Base-by-base conservation (phyloP, 495 filamentous ascomycete genomes). In the Parathielavia appendiculata region DNA sequence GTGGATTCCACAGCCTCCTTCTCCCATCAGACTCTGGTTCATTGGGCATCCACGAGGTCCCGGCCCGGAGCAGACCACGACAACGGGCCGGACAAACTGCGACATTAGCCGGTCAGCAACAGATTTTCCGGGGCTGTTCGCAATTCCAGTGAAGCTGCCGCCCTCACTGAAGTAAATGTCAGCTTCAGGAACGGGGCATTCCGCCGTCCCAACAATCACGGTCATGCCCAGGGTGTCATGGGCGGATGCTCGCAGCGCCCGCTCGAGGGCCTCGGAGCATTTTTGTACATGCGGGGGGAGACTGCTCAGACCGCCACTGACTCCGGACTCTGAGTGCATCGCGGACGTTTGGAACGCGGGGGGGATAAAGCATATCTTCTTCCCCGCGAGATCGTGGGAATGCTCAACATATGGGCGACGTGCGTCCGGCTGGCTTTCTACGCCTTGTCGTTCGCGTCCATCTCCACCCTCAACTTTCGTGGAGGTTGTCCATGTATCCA, bases 361-460 rank as follows among this genome's bases (percentile, higher is more conserved):
- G 50, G 66, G 66, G 19, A 63, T 64, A 34, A 73, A 51, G 41
- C 67, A 69, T 13, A 69, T 26, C 8, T 54, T 63, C 12, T 68
- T 65, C 17, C 62, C 67, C 1, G 38, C 23, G 35, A 62, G 55
- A 0, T 38, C 35, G 14, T 32, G 22, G n/a, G 46, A 55, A 32
- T 58, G n/a, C 14, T 44, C 20, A 0, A 6, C 26, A 30, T 30
- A 30, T 30, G 26, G 26, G 26, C 26, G 26, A 6, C 6, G 26
- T 30, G 48, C 3, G 40, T 30, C 26, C 3, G 50, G 36, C 35
- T 17, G 45, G 13, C 32, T 26, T 9, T 50, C 9, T 22, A 23
- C 43, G 16, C 14, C 26, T 13, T n/a, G 26, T 30, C 26, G 26
- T 30, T 30, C 6, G 26, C 26, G 26, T 30, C 26, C 6, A 30